Conservation (phyloP, 495 filamentous ascomycete genomes). For the Penicillium atrosanguineum region DNA sequence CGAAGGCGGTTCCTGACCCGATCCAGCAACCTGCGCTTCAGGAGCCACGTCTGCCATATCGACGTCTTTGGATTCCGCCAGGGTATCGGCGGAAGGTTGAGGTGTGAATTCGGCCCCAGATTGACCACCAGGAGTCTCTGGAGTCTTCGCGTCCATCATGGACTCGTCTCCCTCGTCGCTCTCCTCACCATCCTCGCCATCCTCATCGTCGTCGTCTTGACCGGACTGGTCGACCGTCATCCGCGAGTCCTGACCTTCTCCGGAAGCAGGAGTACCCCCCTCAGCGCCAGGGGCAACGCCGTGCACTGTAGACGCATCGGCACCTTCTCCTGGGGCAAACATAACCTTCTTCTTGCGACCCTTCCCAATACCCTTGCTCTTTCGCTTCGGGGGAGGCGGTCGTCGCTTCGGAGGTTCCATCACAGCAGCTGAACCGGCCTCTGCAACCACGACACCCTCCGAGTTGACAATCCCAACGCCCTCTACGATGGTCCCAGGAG, state of each 20-base stretch:
- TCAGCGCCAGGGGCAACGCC: conserved; percentile 27
- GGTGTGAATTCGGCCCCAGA: conserved; percentile 23
- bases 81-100: conserved; percentile 16
- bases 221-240: conserved; percentile 39
- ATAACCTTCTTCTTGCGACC: conserved; percentile 66
- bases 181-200: conserved; percentile 50
- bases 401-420: conserved; percentile 53
- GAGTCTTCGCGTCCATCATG: conserved; percentile 52
- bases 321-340: conserved; percentile 46
- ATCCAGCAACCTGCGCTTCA: conserved; percentile 22
- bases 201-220: conserved; percentile 44
- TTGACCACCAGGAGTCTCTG: conserved; percentile 33
- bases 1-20: neutral
- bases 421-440: conserved; percentile 42
- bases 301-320: conserved; percentile 36
- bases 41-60: conserved; percentile 24
- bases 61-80: conserved; percentile 22
- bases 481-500: conserved; percentile 59
- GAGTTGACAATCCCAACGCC: conserved; percentile 60
- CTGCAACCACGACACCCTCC: conserved; percentile 59
- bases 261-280: conserved; percentile 14
- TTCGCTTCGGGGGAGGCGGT: conserved; percentile 74
- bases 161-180: conserved; percentile 56
- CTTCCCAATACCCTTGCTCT: conserved; percentile 65
- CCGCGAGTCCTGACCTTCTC: conserved; percentile 37